These are phyloP conservation scores for Xeromyces bisporus DNA, from an alignment of 495 filamentous ascomycete species.

Conservation along the genomic window DNA sequence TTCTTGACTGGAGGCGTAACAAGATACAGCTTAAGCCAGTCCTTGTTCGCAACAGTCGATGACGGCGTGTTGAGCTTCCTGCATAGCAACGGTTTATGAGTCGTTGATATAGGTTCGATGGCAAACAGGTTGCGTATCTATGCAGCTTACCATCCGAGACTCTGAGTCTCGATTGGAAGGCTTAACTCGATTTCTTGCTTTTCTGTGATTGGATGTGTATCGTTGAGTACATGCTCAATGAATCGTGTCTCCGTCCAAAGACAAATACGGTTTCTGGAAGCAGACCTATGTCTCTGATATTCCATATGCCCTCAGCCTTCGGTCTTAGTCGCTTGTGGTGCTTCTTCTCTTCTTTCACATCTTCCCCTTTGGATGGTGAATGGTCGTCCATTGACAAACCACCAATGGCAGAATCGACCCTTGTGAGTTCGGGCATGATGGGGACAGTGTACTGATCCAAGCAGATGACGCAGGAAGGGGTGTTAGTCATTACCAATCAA, in stretches of 20 bases:
- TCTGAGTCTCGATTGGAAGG: conserved; percentile 77
- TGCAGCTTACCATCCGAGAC: conserved; percentile 62
- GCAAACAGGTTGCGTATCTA: neutral
- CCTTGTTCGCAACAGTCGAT: conserved; percentile 57
- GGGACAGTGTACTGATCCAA: too few species aligned
- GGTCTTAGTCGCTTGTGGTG: conserved; percentile 51
- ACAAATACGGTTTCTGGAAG: neutral
- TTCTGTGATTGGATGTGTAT: conserved; percentile 33
- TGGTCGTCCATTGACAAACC: conserved; percentile 55
- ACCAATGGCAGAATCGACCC: conserved; percentile 76
- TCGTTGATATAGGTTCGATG: neutral
- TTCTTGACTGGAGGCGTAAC: conserved; percentile 73
- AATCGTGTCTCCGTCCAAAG: conserved; percentile 1
- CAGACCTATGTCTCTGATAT: conserved; percentile 76
- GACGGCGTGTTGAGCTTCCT: conserved; percentile 89
- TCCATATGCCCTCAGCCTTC: conserved; percentile 49
- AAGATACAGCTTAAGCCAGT: conserved; percentile 62
- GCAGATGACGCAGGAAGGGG: too few species aligned
- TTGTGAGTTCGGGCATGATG: conserved; percentile 22
- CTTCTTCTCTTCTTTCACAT: conserved; percentile 32
- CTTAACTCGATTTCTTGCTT: conserved; percentile 54
- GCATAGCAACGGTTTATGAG: conserved; percentile 1
- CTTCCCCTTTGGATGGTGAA: conserved; percentile 11
- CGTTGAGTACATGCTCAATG: neutral
- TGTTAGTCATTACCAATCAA: too few species aligned